Conservation (phyloP, 352 stramenopile genomes). For the Peronospora tabacina region DNA sequence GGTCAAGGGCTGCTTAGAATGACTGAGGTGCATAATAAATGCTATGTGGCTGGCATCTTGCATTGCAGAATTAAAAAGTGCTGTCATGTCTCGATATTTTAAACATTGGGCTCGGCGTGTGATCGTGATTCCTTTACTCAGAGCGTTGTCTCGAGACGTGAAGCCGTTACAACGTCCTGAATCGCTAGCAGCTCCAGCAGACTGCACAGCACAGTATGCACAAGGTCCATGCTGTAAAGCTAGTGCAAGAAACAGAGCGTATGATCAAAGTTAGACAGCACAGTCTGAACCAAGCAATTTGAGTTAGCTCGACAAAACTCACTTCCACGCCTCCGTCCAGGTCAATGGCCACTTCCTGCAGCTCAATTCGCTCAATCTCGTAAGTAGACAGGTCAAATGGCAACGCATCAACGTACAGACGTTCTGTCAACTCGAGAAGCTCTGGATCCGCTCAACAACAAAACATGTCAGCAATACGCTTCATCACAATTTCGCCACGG, state of each 20-base stretch:
- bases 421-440: constrained; percentile 46
- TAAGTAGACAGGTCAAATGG: constrained; percentile 48
- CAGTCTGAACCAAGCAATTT: not conserved
- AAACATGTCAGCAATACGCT: constrained; percentile 9
- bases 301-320: constrained; percentile 1
- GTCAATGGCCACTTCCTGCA: constrained; percentile 41
- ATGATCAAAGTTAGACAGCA: constrained; percentile 5
- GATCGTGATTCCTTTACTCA: constrained; percentile 14
- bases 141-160: constrained; percentile 36
- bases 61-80: not conserved
- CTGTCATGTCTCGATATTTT: constrained; percentile 11
- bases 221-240: constrained; percentile 44
- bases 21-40: constrained; percentile 1
- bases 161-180: constrained; percentile 30
- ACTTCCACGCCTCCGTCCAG: constrained; percentile 42
- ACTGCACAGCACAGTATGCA: constrained; percentile 38
- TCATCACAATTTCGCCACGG: constrained; percentile 5
- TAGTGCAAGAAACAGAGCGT: constrained; percentile 12
- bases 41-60: not conserved
- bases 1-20: constrained; percentile 1
- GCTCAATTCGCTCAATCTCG: constrained; percentile 39
- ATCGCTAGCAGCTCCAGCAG: constrained; percentile 40
- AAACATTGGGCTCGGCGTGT: constrained; percentile 1
- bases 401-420: constrained; percentile 44
- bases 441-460: constrained; percentile 22